These are phyloP conservation scores for Crucibulum laeve DNA, from an alignment of 768 basidiomycete species.

Conservation along the genomic window DNA sequence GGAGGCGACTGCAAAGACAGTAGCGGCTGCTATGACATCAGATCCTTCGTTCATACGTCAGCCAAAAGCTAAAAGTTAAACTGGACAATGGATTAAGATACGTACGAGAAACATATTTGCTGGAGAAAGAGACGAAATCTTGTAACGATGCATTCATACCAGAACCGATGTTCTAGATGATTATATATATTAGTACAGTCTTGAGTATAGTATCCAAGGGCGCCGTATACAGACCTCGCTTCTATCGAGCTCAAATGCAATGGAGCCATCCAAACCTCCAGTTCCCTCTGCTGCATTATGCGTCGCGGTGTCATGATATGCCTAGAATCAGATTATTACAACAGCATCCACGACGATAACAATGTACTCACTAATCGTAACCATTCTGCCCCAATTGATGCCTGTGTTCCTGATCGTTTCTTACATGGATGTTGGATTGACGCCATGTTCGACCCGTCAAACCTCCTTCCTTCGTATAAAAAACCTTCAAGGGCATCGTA, in stretches of 20 bases:
- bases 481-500: conserved; percentile 14
- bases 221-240: conserved; percentile 21
- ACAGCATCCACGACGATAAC: not conserved
- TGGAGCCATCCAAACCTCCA: conserved; percentile 38
- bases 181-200: not conserved
- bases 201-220: too few species aligned
- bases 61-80: not conserved
- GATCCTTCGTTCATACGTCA: conserved; percentile 19
- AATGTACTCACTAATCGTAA: conserved; percentile 10
- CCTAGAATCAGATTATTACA: conserved; percentile 12
- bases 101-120: conserved; percentile 34
- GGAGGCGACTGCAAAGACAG: conserved; percentile 25
- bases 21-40: conserved; percentile 35
- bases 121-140: conserved; percentile 26
- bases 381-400: conserved; percentile 15
- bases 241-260: conserved; percentile 32
- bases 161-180: conserved; percentile 31
- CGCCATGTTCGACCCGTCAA: conserved; percentile 12
- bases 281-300: conserved; percentile 29
- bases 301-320: conserved; percentile 41
- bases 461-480: conserved; percentile 12
- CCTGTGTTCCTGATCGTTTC: conserved; percentile 8
- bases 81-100: not conserved
- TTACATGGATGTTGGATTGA: conserved; percentile 14
- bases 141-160: conserved; percentile 26